Evolutionary conservation across 164 flowering plant species (phyloP).

Genomic region (Berberis thunbergii): DNA sequence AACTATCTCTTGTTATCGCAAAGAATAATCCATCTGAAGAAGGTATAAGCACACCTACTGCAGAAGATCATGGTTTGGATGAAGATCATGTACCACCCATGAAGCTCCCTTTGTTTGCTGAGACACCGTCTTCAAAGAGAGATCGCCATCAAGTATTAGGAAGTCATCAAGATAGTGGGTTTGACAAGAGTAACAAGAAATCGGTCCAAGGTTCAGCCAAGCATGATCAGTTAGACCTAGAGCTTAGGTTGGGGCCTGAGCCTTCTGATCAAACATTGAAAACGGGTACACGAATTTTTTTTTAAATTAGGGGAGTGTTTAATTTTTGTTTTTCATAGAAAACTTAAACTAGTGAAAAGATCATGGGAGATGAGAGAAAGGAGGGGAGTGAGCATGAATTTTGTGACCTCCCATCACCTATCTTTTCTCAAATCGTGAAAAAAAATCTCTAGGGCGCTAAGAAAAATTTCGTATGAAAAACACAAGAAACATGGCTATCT

Average conservation of each 20-base stretch:
- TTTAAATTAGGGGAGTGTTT: too few relatives aligned
- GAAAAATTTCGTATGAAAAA: too few relatives aligned
- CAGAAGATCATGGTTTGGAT: slow-evolving; percentile 1
- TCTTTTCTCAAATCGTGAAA: too few relatives aligned
- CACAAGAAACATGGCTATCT: too few relatives aligned
- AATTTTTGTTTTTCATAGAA: too few relatives aligned
- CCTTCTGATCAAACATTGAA: slow-evolving; percentile 12
- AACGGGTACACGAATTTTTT: not conserved
- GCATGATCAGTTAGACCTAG: slow-evolving; percentile 32
- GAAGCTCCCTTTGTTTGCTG: slow-evolving; percentile 22
- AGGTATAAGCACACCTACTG: not conserved
- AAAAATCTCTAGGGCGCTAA: too few relatives aligned
- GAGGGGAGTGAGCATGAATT: too few relatives aligned
- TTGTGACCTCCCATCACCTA: too few relatives aligned
- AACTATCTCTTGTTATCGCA: not conserved
- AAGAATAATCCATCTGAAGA: not conserved
- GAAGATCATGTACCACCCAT: slow-evolving; percentile 7
- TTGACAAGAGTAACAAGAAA: slow-evolving; percentile 8
- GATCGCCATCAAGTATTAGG: not conserved
- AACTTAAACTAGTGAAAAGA: too few relatives aligned
- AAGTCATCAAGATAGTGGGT: not conserved
- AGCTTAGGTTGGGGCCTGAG: slow-evolving; percentile 46
- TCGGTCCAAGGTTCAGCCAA: slow-evolving; percentile 1
- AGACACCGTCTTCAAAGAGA: slow-evolving; percentile 3
- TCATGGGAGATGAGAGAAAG: too few relatives aligned